These are phyloP conservation scores for Poa annua DNA, from an alignment of 176 grass and related monocot genomes.

Conservation along the genomic window DNA sequence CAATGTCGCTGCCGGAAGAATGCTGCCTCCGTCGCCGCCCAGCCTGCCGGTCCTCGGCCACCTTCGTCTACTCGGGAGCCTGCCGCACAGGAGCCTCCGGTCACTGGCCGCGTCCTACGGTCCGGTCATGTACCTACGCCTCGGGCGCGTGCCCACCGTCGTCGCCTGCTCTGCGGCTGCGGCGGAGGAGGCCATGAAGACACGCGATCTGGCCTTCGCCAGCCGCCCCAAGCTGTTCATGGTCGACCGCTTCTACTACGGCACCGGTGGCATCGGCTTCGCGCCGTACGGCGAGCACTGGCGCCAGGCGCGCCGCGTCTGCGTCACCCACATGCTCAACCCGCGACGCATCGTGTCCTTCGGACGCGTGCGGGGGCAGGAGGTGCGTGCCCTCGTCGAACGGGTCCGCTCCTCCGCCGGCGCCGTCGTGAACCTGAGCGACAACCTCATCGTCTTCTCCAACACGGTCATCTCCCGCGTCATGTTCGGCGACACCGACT, in stretches of 20 bases:
- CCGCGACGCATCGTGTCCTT: background rate
- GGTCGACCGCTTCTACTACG: slow-evolving; percentile 25
- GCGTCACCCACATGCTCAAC: background rate
- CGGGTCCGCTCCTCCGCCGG: slow-evolving; percentile 6
- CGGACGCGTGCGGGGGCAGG: background rate
- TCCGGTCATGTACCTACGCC: slow-evolving; percentile 5
- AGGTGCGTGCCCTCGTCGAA: background rate
- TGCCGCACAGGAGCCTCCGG: slow-evolving; percentile 26
- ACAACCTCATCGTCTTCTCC: slow-evolving; percentile 10
- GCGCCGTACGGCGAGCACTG: slow-evolving; percentile 18
- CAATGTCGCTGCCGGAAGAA: background rate
- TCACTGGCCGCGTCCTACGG: background rate
- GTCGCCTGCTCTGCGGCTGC: background rate
- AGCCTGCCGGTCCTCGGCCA: slow-evolving; percentile 8
- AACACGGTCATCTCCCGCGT: slow-evolving; percentile 7
- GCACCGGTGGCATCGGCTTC: slow-evolving; percentile 12
- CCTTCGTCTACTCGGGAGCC: slow-evolving; percentile 5
- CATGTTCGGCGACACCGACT: slow-evolving; percentile 27
- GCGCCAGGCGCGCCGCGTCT: slow-evolving; percentile 27
- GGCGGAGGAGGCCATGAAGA: slow-evolving; percentile 16
- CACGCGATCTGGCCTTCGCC: slow-evolving; percentile 17
- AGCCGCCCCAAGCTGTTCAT: slow-evolving; percentile 20
- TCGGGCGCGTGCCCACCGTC: slow-evolving; percentile 9
- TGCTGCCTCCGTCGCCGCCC: slow-evolving; percentile 21
- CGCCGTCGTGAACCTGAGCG: slow-evolving; percentile 5